These are phyloP conservation scores for Rhodamnia argentea DNA, from an alignment of 345 rosid species.

Conservation along the genomic window DNA sequence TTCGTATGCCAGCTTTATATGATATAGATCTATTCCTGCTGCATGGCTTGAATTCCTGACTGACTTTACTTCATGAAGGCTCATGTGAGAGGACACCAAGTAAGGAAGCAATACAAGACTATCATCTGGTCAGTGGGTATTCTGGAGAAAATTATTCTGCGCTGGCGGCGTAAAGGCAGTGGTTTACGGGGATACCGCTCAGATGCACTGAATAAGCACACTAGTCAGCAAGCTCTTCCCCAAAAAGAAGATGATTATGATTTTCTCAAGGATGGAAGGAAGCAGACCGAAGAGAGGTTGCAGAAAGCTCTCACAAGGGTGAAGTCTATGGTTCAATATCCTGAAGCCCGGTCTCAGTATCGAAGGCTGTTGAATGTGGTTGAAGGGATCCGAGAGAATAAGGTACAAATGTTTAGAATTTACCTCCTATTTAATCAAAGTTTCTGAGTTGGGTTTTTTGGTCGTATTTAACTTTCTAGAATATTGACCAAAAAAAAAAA, in stretches of 20 bases:
- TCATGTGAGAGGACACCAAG: constrained; percentile 89
- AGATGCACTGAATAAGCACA: constrained; percentile 30
- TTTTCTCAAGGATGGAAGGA: constrained; percentile 81
- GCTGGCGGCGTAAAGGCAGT: constrained; percentile 91
- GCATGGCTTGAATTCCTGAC: constrained; percentile 2
- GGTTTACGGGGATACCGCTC: constrained; percentile 72
- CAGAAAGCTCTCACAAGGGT: constrained; percentile 85
- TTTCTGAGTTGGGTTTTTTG: neutral
- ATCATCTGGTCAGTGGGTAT: constrained; percentile 85
- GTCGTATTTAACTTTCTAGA: neutral
- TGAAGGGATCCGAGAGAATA: constrained; percentile 54
- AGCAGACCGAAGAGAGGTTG: constrained; percentile 79
- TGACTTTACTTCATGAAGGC: constrained; percentile 38
- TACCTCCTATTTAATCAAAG: neutral
- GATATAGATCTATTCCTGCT: neutral
- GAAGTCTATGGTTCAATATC: constrained; percentile 84
- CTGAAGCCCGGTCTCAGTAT: constrained; percentile 86
- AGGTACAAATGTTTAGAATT: constrained; percentile 26
- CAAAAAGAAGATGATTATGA: constrained; percentile 73
- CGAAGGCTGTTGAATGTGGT: constrained; percentile 70
- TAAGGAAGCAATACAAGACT: constrained; percentile 61
- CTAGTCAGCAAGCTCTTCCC: constrained; percentile 20
- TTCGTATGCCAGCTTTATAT: neutral
- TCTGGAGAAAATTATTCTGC: constrained; percentile 80
- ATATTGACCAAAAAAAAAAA: no score